Base-by-base conservation (phyloP, 2,329 filamentous ascomycete genomes). In the Chaetoscypha palmicola region DNA sequence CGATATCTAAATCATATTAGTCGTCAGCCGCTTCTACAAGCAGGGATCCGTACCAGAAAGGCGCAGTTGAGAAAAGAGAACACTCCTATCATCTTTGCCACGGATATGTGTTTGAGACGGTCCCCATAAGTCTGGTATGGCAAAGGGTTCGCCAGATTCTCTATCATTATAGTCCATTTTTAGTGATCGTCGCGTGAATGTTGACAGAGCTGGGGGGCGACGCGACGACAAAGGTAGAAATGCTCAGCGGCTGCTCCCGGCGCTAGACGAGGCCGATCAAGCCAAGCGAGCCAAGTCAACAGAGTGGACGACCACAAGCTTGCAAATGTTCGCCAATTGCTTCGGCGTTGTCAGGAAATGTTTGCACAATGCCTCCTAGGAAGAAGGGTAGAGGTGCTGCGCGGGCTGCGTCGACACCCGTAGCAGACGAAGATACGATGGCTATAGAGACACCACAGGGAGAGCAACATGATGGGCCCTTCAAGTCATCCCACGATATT, bases 61-160 rank as follows among this genome's bases (percentile, higher is more conserved):
- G 28, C 50, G 54, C 14, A 61, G 38, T n/a, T 56, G 46, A 5
- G 59, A 58, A 26, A 64, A 62, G 14, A 64, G 44, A 16, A 56
- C 31, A 32, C 53, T 54, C 8, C 46, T 53, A 17, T 62, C 49
- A 5, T 68, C 62, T 28, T 44, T 19, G 5, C 34, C 37, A 36
- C 45, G 44, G 14, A 5, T 31, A 35, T 75, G 62, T 62, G 73
- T 72, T 52, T 64, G 68, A 2, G 80, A 77, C 20, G 70, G 64
- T 43, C 67, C 68, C 72, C 74, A 78, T 48, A 84, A 72, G 57
- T 81, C 70, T 30, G 77, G 77, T 35, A 80, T 77, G 30, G 74
- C 72, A 58, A 86, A 86, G 23, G 81, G 71, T 57, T 81, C 65
- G 37, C 73, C 68, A 8, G 47, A 34, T 42, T 64, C 58, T 47